Base-by-base conservation (phyloP, 2,329 filamentous ascomycete species). In the Botrytis pseudocinerea region DNA sequence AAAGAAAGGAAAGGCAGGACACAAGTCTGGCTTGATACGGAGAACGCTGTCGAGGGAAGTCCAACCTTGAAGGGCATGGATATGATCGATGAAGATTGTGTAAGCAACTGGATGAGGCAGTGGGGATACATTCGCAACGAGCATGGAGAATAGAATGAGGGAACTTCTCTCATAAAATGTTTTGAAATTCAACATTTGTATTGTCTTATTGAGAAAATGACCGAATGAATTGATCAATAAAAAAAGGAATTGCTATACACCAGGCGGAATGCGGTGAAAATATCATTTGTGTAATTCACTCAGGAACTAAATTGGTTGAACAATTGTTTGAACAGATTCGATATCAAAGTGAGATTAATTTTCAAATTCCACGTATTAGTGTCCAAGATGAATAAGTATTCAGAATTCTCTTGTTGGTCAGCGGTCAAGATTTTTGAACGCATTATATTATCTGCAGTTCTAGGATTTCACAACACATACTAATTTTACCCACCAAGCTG, bases 21-120 rank as follows among this genome's bases (percentile, higher is more conserved):
- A 25, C 54, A 61, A 18, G 51, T 60, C 14, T 51, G 10, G 60
- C 46, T 71, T 3, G 44, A 71, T 54, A 71, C 70, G 10, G 22
- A 28, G 54, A 72, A 48, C 25, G 42, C 70, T 12, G 51, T 60
- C 2, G 32, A 42, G 2, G 28, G 40, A 18, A 72, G 70, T 4
- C 1, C 1, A 14, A 60, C 35, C 9, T 54, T 69, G 28, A 72
- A 25, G 16, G 40, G 38, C 25, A 35, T 54, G 18, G 44, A 54
- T 4, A 25, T 9, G 25, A 46, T 71, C 18, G 60, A 63, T 25
- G 44, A 12, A 12, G 16, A 12, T 12, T 62, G 22, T 64, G 32
- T 64, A 35, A 12, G 35, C 2, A 42, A 42, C n/a, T 57, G 69
- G 69, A 12, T 71, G 44, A 25, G 28, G 10, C 69, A 70, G 32